Evolutionary conservation across 345 rosid genomes (phyloP), one percentile per base, ranked within the genome.

Genomic region (Adansonia digitata): DNA sequence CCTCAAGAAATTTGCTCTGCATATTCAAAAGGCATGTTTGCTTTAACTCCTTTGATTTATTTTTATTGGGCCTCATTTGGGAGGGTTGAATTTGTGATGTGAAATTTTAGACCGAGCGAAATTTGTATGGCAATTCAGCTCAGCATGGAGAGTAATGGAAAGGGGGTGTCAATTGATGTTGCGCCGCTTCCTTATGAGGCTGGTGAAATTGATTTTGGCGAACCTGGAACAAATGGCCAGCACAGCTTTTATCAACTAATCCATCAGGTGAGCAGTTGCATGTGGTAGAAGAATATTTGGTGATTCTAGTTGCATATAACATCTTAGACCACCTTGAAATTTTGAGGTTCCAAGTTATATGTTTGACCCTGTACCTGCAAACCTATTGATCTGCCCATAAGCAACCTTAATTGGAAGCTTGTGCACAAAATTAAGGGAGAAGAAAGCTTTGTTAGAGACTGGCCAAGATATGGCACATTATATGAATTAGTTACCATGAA

Each of bases 81-180:
- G 20, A 13, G 15, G 20, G 8, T 59, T 43, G 29, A 53, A 55
- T 29, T 20, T 5, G 27, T 17, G 39, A 17, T 56, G 27, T 22
- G 61, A 55, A 20, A 53, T 51, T 27, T 73, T 18, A 51, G 26
- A 20, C 27, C 77, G 63, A 63, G 14, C 66, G 52, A 61, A 62
- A 72, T 70, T 22, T 60, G 34, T 31, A 27, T 48, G 69, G 81
- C 43, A 55, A 60, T 80, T 48, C 74, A 94, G 97, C 95, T 94
- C 77, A 94, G 98, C 86, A 94, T 92, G 98, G 98, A 94, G 88
- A 94, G 98, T 82, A 94, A 94, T 80, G 98, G 98, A 59, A 94
- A 94, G 84, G 97, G 97, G 74, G 98, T 91, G 40, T 91, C 99
- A 20, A 93, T 93, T 69, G 94, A 95, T 80, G 98, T 97, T 73